phyloP scores from a whole-genome alignment of 306 rosid species.

The Phaseolus lunatus region DNA sequence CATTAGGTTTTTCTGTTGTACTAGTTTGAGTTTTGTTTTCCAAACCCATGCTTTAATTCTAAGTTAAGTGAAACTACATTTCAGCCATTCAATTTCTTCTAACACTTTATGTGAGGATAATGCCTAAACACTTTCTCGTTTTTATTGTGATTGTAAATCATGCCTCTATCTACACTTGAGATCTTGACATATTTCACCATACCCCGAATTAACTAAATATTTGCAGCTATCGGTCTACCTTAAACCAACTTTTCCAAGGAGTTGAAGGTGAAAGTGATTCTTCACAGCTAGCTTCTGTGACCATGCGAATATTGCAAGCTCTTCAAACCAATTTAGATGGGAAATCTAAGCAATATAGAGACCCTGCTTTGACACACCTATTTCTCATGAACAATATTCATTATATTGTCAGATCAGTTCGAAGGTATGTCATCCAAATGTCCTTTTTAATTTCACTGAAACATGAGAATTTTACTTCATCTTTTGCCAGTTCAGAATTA shows the following conservation, averaged over 20 bases:
- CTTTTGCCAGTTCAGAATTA: neutral
- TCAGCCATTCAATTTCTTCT: conserved; percentile 19
- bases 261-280: conserved; percentile 66
- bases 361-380: conserved; percentile 72
- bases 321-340: conserved; percentile 88
- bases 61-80: conserved; percentile 3
- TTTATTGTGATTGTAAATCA: neutral
- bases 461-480: conserved; percentile 26
- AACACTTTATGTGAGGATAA: neutral
- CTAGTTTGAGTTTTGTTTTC: conserved; percentile 1
- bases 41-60: neutral
- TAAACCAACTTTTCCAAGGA: conserved; percentile 84
- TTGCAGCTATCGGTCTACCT: conserved; percentile 81
- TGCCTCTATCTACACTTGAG: neutral
- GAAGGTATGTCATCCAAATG: conserved; percentile 61
- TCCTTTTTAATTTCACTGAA: conserved; percentile 25
- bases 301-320: conserved; percentile 87
- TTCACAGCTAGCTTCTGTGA: conserved; percentile 75
- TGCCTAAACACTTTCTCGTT: neutral
- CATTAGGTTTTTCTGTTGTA: neutral
- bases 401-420: conserved; percentile 90
- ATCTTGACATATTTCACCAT: conserved; percentile 23
- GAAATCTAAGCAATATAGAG: conserved; percentile 48
- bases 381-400: conserved; percentile 93
- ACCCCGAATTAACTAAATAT: conserved; percentile 3